Evolutionary conservation across 1,139 yeast genomes (phyloP).

Genomic region (Candida sp.): DNA sequence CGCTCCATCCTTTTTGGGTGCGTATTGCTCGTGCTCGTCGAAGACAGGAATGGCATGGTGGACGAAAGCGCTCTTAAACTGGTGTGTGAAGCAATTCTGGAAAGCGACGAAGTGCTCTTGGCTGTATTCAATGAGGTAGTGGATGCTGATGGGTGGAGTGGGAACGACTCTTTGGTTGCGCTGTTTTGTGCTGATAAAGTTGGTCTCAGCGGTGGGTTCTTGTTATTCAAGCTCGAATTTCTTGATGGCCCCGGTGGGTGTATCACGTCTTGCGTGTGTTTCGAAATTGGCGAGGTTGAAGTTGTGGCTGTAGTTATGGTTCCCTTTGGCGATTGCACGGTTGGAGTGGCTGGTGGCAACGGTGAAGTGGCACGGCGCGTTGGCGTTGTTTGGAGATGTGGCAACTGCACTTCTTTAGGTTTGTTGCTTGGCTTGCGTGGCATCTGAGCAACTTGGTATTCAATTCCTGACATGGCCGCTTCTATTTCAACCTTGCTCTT

Average conservation of each 20-base stretch:
- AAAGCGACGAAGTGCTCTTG: conserved; percentile 16
- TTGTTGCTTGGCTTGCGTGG: conserved; percentile 9
- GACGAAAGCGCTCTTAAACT: conserved; percentile 29
- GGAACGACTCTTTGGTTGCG: background rate
- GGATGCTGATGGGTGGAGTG: conserved; percentile 3
- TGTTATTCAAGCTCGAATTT: background rate
- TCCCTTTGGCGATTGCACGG: background rate
- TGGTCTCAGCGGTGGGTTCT: background rate
- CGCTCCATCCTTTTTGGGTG: conserved; percentile 20
- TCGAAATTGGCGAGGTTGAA: background rate
- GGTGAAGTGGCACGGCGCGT: background rate
- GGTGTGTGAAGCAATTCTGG: conserved; percentile 27
- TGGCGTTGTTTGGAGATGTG: background rate
- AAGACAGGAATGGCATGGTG: conserved; percentile 28
- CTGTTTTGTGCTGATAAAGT: background rate
- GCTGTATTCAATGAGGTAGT: conserved; percentile 7
- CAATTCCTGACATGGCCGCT: conserved; percentile 22
- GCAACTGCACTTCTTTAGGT: background rate
- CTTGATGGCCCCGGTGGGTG: background rate
- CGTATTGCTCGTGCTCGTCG: conserved; percentile 26
- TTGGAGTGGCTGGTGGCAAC: background rate
- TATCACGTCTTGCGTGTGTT: background rate
- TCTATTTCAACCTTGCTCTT: conserved; percentile 36
- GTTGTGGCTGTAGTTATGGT: background rate
- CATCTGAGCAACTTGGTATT: conserved; percentile 19